Conservation (phyloP, 2,329 filamentous ascomycete genomes). For the Aureobasidium sp. region DNA sequence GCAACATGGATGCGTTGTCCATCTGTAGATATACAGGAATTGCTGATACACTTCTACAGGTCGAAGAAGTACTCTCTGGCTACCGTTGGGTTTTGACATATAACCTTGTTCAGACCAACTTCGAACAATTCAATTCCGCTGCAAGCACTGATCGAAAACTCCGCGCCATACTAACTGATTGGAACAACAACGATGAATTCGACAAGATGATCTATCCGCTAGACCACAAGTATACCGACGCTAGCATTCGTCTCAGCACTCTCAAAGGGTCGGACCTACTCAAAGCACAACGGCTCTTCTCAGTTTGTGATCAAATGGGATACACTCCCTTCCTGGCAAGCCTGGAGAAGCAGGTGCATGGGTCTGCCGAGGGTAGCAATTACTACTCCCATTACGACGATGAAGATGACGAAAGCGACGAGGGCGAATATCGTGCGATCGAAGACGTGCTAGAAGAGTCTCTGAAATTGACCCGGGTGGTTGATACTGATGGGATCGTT, state of each 20-base stretch:
- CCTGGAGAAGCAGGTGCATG: constrained; percentile 11
- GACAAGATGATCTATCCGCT: constrained; percentile 19
- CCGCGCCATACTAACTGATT: constrained; percentile 2
- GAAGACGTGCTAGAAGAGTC: constrained; percentile 12
- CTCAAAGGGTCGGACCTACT: constrained; percentile 22
- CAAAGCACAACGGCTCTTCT: constrained; percentile 17
- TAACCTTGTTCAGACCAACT: constrained; percentile 36
- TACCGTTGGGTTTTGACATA: constrained; percentile 46
- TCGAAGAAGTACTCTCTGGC: constrained; percentile 36
- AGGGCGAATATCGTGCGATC: not conserved
- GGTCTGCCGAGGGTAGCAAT: not conserved
- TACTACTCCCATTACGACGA: constrained; percentile 7
- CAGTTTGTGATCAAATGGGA: constrained; percentile 17
- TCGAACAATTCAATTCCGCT: not conserved
- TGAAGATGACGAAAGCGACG: constrained; percentile 11
- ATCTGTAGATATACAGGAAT: not conserved
- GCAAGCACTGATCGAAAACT: not conserved
- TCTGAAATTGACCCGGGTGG: constrained; percentile 14
- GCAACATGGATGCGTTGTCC: not conserved
- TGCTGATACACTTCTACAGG: not conserved
- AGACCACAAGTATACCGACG: constrained; percentile 23
- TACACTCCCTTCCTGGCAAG: constrained; percentile 18
- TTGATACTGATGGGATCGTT: constrained; percentile 14
- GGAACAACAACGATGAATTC: not conserved
- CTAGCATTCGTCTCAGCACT: constrained; percentile 17